Conservation (phyloP, 2,329 filamentous ascomycete species). For the Talaromyces sp. region DNA sequence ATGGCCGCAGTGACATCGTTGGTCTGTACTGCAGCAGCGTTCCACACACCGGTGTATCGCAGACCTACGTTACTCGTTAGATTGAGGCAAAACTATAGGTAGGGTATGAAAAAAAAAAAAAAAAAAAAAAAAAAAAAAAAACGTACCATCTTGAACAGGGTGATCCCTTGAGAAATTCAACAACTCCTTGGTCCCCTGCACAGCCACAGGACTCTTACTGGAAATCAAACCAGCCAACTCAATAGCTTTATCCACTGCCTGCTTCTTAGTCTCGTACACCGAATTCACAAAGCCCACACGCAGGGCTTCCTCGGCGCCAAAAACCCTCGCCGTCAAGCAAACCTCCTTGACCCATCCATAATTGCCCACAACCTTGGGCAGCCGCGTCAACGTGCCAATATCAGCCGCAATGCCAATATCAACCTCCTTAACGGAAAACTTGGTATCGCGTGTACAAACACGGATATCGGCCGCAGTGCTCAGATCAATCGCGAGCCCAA, state of each 20-base stretch:
- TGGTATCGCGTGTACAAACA: conserved; percentile 29
- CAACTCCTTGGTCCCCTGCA: conserved; percentile 81
- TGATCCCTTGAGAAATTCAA: conserved; percentile 78
- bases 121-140: no score
- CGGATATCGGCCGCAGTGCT: conserved; percentile 39
- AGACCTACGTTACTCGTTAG: conserved; percentile 47
- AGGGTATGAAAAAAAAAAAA: background rate
- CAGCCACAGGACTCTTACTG: conserved; percentile 79
- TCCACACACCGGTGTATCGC: conserved; percentile 83
- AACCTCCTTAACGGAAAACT: conserved; percentile 44
- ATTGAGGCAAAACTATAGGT: background rate
- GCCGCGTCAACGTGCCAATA: conserved; percentile 41
- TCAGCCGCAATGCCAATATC: conserved; percentile 47
- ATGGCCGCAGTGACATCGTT: conserved; percentile 70
- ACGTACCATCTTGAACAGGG: conserved; percentile 66
- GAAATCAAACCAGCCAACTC: conserved; percentile 62
- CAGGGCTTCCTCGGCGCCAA: conserved; percentile 40
- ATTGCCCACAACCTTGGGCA: conserved; percentile 43
- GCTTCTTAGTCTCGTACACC: conserved; percentile 49
- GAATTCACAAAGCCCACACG: conserved; percentile 40
- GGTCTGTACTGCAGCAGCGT: conserved; percentile 75
- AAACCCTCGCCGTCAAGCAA: conserved; percentile 37
- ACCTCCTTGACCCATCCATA: conserved; percentile 47
- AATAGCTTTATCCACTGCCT: conserved; percentile 58
- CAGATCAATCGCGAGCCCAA: conserved; percentile 70